Evolutionary conservation across 495 filamentous ascomycete species (phyloP).

Genomic region (Recurvomyces mirabilis): DNA sequence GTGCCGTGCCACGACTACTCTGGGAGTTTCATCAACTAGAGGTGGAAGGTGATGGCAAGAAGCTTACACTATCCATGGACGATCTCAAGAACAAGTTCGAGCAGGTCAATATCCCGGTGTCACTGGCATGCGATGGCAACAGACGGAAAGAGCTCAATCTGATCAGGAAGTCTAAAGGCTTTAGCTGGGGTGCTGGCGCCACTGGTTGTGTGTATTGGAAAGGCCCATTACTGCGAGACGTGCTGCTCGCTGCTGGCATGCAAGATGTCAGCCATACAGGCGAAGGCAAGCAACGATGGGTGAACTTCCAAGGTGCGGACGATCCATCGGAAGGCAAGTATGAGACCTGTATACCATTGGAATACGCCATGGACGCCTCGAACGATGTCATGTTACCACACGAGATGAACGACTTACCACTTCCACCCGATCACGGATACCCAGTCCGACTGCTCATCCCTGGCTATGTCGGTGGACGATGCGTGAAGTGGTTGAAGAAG

Average conservation of each 20-base stretch:
- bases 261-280: not conserved
- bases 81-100: conserved; percentile 17
- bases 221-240: conserved; percentile 18
- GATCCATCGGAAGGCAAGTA: conserved; percentile 20
- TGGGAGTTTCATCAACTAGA: conserved; percentile 19
- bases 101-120: conserved; percentile 18
- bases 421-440: conserved; percentile 22
- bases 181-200: conserved; percentile 19
- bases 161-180: conserved; percentile 18
- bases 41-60: conserved; percentile 6
- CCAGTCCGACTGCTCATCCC: conserved; percentile 20
- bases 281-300: conserved; percentile 9
- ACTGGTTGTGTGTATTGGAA: conserved; percentile 21
- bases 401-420: conserved; percentile 22
- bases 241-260: conserved; percentile 17
- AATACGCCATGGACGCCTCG: conserved; percentile 19
- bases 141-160: conserved; percentile 22
- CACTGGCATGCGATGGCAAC: conserved; percentile 20
- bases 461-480: conserved; percentile 20
- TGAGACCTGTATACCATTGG: conserved; percentile 20
- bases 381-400: conserved; percentile 21
- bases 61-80: conserved; percentile 13
- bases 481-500: conserved; percentile 21
- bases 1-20: conserved; percentile 16
- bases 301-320: conserved; percentile 22